Conservation (phyloP, 2,329 filamentous ascomycete species). For the Onygenales sp. region DNA sequence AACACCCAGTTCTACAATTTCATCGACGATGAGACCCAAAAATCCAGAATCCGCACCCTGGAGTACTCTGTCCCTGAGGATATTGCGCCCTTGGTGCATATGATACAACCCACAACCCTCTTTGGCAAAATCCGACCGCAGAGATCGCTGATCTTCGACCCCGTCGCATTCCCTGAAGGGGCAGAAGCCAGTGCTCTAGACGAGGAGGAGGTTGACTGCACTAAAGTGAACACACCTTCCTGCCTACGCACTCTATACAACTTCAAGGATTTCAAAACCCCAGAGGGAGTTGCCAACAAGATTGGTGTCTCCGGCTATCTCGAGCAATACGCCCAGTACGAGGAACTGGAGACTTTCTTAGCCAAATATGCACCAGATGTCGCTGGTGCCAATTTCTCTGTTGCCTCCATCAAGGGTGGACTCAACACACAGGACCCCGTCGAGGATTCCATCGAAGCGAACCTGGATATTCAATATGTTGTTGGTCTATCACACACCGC, state of each 20-base stretch:
- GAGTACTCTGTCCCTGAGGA: slow-evolving; percentile 53
- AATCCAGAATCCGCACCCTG: slow-evolving; percentile 43
- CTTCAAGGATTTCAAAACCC: slow-evolving; percentile 31
- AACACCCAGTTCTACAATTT: slow-evolving; percentile 43
- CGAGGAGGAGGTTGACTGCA: slow-evolving; percentile 21
- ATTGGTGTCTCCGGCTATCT: slow-evolving; percentile 42
- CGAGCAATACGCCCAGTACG: slow-evolving; percentile 42
- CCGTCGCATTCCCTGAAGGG: slow-evolving; percentile 30
- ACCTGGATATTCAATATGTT: slow-evolving; percentile 55
- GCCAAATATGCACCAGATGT: slow-evolving; percentile 44
- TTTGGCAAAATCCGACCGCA: slow-evolving; percentile 35
- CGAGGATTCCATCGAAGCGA: slow-evolving; percentile 46
- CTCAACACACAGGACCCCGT: slow-evolving; percentile 38
- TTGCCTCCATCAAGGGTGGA: slow-evolving; percentile 49
- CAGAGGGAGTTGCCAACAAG: slow-evolving; percentile 26
- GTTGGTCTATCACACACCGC: slow-evolving; percentile 46
- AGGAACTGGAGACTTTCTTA: slow-evolving; percentile 50
- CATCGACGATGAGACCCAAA: slow-evolving; percentile 11
- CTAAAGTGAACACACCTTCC: slow-evolving; percentile 34
- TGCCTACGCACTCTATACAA: slow-evolving; percentile 44
- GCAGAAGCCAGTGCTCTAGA: slow-evolving; percentile 12
- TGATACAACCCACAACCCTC: slow-evolving; percentile 57
- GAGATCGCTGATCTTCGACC: slow-evolving; percentile 18
- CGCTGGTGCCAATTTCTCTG: slow-evolving; percentile 45
- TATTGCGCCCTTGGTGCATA: slow-evolving; percentile 46